These are phyloP conservation scores for Yamadazyma endophytica DNA, from an alignment of 805 yeast genomes.

Conservation along the genomic window DNA sequence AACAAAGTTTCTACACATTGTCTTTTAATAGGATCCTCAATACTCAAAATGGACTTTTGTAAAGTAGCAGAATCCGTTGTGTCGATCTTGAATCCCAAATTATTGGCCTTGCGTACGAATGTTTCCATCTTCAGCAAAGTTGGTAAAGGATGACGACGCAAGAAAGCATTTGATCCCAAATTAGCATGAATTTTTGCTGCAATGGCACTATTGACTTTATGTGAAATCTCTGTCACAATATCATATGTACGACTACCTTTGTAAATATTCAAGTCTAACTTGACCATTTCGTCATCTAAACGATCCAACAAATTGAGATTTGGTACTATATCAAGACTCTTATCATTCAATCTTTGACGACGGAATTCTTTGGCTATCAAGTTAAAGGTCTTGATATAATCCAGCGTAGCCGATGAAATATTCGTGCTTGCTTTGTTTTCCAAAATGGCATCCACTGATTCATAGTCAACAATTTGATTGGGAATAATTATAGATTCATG, in stretches of 20 bases:
- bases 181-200: conserved; percentile 75
- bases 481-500: conserved; percentile 70
- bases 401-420: conserved; percentile 54
- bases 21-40: conserved; percentile 60
- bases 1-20: conserved; percentile 75
- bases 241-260: conserved; percentile 53
- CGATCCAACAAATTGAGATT: conserved; percentile 68
- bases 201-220: conserved; percentile 77
- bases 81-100: conserved; percentile 66
- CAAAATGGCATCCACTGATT: conserved; percentile 52
- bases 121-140: conserved; percentile 75
- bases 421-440: conserved; percentile 19
- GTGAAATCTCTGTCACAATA: conserved; percentile 69
- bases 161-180: conserved; percentile 75
- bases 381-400: conserved; percentile 60
- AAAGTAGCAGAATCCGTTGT: conserved; percentile 68
- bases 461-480: conserved; percentile 51
- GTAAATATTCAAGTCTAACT: conserved; percentile 68
- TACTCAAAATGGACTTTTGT: conserved; percentile 62
- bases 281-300: conserved; percentile 79
- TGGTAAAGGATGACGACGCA: conserved; percentile 87
- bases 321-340: conserved; percentile 44
- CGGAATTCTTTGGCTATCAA: conserved; percentile 66
- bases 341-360: conserved; percentile 58
- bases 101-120: conserved; percentile 65